Evolutionary conservation across 495 filamentous ascomycete species (phyloP), one percentile per base, ranked within the genome.

Genomic region (Xylaria cubensis): DNA sequence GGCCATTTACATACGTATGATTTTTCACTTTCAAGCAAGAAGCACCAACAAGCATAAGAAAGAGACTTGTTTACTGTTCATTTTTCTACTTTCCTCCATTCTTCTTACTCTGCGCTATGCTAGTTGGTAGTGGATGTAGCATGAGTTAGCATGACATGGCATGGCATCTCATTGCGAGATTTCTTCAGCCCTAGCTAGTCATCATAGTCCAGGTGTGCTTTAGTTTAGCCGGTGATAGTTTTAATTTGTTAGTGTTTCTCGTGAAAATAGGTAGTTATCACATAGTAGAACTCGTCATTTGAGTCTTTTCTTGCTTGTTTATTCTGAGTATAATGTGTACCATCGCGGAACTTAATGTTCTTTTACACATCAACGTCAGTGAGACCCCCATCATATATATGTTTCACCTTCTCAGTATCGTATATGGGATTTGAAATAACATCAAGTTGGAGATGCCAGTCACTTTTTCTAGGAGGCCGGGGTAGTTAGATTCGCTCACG

Each of bases 41-140:
- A 26, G 48, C 44, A 67, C 65, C 65, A 67, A 67, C 65, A 67
- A 55, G 65, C 65, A 67, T 67, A 67, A 39, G 17, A 46, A 21
- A 53, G 3, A 55, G 4, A 19, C 34, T 21, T 26, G 13, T 4
- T 67, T 67, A 3, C 26, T 39, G 8, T 34, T 51, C n/a, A 1
- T 1, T 34, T 36, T 29, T 21, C 6, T 24, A 1, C 34, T 44
- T 32, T 17, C 10, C 4, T 29, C 32, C 9, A 5, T 56, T 42
- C 34, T 36, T 13, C n/a, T 21, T 21, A 4, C n/a, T 67, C 29
- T 53, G 24, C n/a, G 7, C 46, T 17, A 19, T 29, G 29, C 41
- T 24, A 1, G 29, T 50, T 65, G 64, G 32, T 3, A 41, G 13
- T 67, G 6, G 41, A 8, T 15, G 3, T 15, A 29, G 13, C 55